These are phyloP conservation scores for Talaromyces sp. DNA, from an alignment of 2,329 filamentous ascomycete species.

Conservation along the genomic window DNA sequence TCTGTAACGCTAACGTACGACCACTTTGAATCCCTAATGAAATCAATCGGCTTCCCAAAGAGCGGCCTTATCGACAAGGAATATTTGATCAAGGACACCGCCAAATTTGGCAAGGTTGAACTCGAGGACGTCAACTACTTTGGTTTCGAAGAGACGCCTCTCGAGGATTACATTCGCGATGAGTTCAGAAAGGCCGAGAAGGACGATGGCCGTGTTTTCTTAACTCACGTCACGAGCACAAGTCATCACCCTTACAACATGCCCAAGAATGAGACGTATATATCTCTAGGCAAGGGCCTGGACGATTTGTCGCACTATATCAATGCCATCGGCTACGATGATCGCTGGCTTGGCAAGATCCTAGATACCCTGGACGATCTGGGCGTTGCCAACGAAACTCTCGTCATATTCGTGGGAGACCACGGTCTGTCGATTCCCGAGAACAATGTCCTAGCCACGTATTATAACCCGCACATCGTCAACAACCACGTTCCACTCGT, in stretches of 20 bases:
- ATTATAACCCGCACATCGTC: constrained; percentile 27
- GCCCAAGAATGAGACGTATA: constrained; percentile 18
- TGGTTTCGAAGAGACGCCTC: constrained; percentile 26
- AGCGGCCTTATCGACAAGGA: constrained; percentile 12
- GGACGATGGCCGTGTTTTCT: constrained; percentile 26
- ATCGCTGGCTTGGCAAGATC: constrained; percentile 27
- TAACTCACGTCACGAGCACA: constrained; percentile 28
- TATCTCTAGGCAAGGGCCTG: constrained; percentile 16
- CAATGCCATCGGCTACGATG: constrained; percentile 26
- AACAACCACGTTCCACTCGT: constrained; percentile 30
- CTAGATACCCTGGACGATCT: constrained; percentile 25
- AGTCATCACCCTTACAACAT: constrained; percentile 29
- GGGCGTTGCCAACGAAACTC: constrained; percentile 25
- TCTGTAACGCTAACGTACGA: constrained; percentile 26
- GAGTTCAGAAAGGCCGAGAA: constrained; percentile 25
- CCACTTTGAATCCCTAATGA: constrained; percentile 22
- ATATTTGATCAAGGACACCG: constrained; percentile 21
- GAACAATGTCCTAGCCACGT: constrained; percentile 27
- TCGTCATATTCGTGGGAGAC: constrained; percentile 29
- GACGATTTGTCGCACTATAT: constrained; percentile 23
- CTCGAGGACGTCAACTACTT: constrained; percentile 27
- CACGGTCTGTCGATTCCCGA: constrained; percentile 31
- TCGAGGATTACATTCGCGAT: constrained; percentile 27
- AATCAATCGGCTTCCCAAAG: constrained; percentile 19
- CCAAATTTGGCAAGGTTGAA: constrained; percentile 22